Percentiles rank a stretch among this genome's conserved stretches.
Conservation (phyloP, 1,284 basidiomycete species). For the Abortiporus biennis region DNA sequence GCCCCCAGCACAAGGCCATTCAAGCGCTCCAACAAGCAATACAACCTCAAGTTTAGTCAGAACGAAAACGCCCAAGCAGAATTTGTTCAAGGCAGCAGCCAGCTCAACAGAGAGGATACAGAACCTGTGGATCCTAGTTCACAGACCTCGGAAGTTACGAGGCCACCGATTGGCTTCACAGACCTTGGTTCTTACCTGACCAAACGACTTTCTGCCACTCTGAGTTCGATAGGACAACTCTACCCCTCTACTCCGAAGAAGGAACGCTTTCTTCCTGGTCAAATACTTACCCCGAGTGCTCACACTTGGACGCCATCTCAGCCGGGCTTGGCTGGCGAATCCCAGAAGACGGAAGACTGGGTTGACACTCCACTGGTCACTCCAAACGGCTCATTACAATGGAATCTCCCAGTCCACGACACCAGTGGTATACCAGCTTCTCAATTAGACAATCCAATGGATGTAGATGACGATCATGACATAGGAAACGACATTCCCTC, state of each 20-base stretch:
- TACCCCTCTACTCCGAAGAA: not conserved
- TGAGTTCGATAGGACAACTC: too few species aligned
- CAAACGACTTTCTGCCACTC: not conserved
- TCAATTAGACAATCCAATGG: too few species aligned
- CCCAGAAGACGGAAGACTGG: slow-evolving; percentile 38
- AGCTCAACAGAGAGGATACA: slow-evolving; percentile 12
- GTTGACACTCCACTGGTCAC: slow-evolving; percentile 47
- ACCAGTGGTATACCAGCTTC: too few species aligned
- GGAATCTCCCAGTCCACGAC: slow-evolving; percentile 14
- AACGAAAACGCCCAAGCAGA: too few species aligned
- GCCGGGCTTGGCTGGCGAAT: slow-evolving; percentile 11
- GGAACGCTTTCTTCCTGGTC: too few species aligned
- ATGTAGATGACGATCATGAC: too few species aligned
- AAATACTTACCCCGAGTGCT: not conserved
- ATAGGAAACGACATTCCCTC: too few species aligned
- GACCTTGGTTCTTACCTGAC: too few species aligned
- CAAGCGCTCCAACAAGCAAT: not conserved
- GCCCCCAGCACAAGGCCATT: not conserved
- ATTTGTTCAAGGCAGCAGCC: too few species aligned
- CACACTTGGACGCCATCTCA: not conserved
- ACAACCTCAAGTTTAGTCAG: not conserved
- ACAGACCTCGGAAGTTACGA: not conserved
- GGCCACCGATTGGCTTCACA: not conserved
- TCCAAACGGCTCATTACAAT: slow-evolving; percentile 48
- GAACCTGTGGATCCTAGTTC: slow-evolving; percentile 10